Percentiles rank a stretch among this genome's conserved stretches.
Conservation (phyloP, 2,329 filamentous ascomycete genomes). For the Penicillium palitans region DNA sequence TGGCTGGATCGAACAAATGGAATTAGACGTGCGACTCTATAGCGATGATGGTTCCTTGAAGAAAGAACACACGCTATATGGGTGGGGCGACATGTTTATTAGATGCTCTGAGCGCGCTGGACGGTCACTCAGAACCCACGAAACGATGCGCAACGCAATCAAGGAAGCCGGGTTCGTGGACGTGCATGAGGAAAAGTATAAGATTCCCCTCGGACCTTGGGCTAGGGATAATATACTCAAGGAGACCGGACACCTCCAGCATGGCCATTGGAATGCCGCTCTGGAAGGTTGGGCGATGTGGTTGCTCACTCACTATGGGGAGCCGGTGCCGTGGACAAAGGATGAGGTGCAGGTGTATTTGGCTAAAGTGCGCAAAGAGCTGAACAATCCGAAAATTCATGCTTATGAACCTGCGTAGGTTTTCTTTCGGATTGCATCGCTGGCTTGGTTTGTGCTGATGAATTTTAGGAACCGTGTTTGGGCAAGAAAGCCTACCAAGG, state of each 20-base stretch:
- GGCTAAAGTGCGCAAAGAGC: background rate
- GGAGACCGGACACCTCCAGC: slow-evolving; percentile 43
- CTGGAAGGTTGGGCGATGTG: slow-evolving; percentile 34
- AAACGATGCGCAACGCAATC: slow-evolving; percentile 27
- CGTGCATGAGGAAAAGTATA: slow-evolving; percentile 28
- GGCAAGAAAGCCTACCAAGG: slow-evolving; percentile 4
- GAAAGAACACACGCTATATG: slow-evolving; percentile 7
- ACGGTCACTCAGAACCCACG: slow-evolving; percentile 24
- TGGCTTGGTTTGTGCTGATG: background rate
- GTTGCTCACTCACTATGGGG: slow-evolving; percentile 29
- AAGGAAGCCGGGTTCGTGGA: slow-evolving; percentile 35
- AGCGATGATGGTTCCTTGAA: slow-evolving; percentile 13
- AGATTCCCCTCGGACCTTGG: slow-evolving; percentile 35
- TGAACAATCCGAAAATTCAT: slow-evolving; percentile 3
- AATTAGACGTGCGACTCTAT: slow-evolving; percentile 11
- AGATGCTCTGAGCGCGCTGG: slow-evolving; percentile 24
- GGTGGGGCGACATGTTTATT: slow-evolving; percentile 21
- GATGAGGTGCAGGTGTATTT: slow-evolving; percentile 20
- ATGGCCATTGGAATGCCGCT: slow-evolving; percentile 29
- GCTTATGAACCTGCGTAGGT: slow-evolving; percentile 4
- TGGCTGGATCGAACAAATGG: slow-evolving; percentile 17
- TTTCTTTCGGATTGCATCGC: background rate
- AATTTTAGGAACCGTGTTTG: background rate
- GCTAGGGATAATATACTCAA: slow-evolving; percentile 30
- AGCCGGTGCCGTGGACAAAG: slow-evolving; percentile 23